These are phyloP conservation scores for Lactarius hatsudake DNA, from an alignment of 768 basidiomycete genomes.

Conservation along the genomic window DNA sequence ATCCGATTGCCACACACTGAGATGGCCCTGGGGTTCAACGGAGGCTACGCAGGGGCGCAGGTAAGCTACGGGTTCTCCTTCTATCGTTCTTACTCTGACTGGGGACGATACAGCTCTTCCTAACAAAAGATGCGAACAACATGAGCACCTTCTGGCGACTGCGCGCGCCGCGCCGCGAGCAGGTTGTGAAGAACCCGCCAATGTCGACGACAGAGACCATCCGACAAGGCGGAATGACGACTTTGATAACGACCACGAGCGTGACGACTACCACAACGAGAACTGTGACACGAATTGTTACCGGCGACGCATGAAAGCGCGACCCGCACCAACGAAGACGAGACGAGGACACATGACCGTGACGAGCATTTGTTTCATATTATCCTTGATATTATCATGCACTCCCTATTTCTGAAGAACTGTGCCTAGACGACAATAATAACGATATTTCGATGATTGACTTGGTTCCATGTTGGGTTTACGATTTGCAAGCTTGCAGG, in stretches of 20 bases:
- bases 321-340: not conserved
- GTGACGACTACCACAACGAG: slow-evolving; percentile 26
- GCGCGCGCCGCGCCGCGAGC: slow-evolving; percentile 24
- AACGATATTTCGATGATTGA: not conserved
- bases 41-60: slow-evolving; percentile 22
- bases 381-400: not conserved
- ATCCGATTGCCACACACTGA: slow-evolving; percentile 27
- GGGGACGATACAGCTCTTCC: slow-evolving; percentile 13
- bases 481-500: not conserved
- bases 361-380: slow-evolving; percentile 4
- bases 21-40: slow-evolving; percentile 22
- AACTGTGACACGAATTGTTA: slow-evolving; percentile 25
- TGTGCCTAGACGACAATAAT: not conserved
- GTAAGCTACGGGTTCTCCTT: slow-evolving; percentile 4
- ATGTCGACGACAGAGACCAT: slow-evolving; percentile 19
- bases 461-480: not conserved
- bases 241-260: slow-evolving; percentile 27
- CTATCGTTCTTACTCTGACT: not conserved
- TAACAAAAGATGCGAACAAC: slow-evolving; percentile 22
- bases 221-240: slow-evolving; percentile 18
- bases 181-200: slow-evolving; percentile 25
- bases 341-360: not conserved
- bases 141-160: slow-evolving; percentile 26
- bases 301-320: slow-evolving; percentile 14
- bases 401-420: not conserved